phyloP scores from a whole-genome alignment of 441 rosid genomes.

The Pelargonium cotyledonis region DNA sequence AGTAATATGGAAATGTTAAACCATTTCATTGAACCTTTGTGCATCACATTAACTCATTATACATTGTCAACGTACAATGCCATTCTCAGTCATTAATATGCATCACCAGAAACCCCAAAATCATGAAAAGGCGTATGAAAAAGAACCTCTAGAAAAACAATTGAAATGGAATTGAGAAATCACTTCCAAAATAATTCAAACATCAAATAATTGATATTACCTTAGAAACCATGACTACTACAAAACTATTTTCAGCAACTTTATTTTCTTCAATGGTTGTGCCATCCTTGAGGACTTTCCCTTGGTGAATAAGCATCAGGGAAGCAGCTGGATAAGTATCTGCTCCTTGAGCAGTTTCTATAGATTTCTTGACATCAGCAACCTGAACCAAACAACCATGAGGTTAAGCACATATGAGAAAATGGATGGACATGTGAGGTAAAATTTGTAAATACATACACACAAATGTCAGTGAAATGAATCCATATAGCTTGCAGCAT shows the following conservation, averaged over 20 bases:
- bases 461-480: no score
- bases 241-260: conserved; percentile 63
- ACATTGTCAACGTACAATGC: no score
- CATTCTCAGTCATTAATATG: no score
- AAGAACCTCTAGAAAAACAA: no score
- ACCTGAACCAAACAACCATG: conserved; percentile 34
- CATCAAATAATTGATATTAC: conserved; percentile 20
- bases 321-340: conserved; percentile 54
- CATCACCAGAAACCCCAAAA: no score
- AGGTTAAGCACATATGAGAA: neutral
- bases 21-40: no score
- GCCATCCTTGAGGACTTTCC: conserved; percentile 63
- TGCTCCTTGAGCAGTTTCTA: conserved; percentile 53
- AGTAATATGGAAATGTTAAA: no score
- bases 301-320: conserved; percentile 78
- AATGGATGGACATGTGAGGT: neutral
- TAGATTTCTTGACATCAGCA: conserved; percentile 50
- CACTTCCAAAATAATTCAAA: neutral
- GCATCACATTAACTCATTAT: no score
- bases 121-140: no score
- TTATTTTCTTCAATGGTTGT: conserved; percentile 62
- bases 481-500: no score
- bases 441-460: no score
- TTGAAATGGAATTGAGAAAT: no score
- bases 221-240: conserved; percentile 69